phyloP scores from a whole-genome alignment of 169 alveolate genomes.

The Plasmodium billcollinsi region DNA sequence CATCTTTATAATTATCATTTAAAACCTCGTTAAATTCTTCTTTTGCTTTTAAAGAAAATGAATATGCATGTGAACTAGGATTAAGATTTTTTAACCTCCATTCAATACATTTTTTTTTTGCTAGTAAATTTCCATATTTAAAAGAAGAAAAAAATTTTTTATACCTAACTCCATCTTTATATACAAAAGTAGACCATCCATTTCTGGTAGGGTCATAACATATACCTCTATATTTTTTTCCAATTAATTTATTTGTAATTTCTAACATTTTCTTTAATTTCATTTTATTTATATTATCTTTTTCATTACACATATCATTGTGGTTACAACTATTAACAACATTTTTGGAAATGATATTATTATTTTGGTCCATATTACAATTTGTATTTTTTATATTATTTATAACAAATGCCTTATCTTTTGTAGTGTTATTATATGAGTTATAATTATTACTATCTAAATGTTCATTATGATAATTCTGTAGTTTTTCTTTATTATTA shows the following conservation, averaged over 20 bases:
- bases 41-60: constrained; percentile 58
- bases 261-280: constrained; percentile 58
- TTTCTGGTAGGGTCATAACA: constrained; percentile 66
- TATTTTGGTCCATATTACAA: no score
- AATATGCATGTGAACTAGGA: constrained; percentile 73
- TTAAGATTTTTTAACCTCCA: constrained; percentile 62
- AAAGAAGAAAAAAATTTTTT: constrained; percentile 69
- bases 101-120: constrained; percentile 71
- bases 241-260: constrained; percentile 60
- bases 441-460: no score
- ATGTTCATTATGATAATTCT: no score
- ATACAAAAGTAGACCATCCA: constrained; percentile 77
- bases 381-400: no score
- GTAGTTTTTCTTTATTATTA: not conserved
- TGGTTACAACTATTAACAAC: no score
- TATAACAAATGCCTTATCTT: no score
- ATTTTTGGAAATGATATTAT: no score
- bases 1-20: constrained; percentile 44
- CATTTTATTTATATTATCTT: constrained; percentile 8
- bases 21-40: constrained; percentile 64
- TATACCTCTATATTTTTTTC: constrained; percentile 72
- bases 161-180: constrained; percentile 58
- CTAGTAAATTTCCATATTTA: constrained; percentile 72
- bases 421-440: no score
- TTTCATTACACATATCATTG: not conserved